Conservation (phyloP, 257 asterid species). For the Fraxinus pennsylvanica region DNA sequence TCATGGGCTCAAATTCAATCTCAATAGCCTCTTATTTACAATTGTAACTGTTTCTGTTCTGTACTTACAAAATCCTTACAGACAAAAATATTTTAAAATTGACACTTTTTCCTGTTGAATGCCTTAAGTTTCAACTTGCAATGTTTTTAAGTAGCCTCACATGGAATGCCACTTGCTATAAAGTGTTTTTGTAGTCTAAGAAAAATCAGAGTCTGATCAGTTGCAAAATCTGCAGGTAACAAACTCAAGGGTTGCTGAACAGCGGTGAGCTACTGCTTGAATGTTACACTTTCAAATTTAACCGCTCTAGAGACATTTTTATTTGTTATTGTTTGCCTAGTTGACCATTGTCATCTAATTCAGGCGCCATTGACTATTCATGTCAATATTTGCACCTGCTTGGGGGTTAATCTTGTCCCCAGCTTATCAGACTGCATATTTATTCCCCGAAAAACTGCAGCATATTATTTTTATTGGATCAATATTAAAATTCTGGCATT, state of each 20-base stretch:
- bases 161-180: slow-evolving; percentile 16
- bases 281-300: neutral
- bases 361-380: neutral
- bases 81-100: neutral
- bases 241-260: slow-evolving; percentile 53
- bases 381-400: neutral
- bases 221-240: slow-evolving; percentile 53
- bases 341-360: neutral
- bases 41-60: neutral
- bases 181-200: slow-evolving; percentile 4
- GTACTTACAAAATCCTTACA: neutral
- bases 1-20: neutral
- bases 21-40: neutral
- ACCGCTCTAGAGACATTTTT: slow-evolving; percentile 8
- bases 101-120: slow-evolving; percentile 4
- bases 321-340: neutral
- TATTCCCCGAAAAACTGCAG: neutral
- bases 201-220: slow-evolving; percentile 29
- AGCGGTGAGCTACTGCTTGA: slow-evolving; percentile 50
- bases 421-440: neutral
- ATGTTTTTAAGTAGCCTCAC: slow-evolving; percentile 16
- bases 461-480: neutral
- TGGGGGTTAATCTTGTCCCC: neutral
- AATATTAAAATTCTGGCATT: neutral
- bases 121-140: neutral